Base-by-base conservation (phyloP, 805 yeast genomes). In the Metschnikowia continentalis region DNA sequence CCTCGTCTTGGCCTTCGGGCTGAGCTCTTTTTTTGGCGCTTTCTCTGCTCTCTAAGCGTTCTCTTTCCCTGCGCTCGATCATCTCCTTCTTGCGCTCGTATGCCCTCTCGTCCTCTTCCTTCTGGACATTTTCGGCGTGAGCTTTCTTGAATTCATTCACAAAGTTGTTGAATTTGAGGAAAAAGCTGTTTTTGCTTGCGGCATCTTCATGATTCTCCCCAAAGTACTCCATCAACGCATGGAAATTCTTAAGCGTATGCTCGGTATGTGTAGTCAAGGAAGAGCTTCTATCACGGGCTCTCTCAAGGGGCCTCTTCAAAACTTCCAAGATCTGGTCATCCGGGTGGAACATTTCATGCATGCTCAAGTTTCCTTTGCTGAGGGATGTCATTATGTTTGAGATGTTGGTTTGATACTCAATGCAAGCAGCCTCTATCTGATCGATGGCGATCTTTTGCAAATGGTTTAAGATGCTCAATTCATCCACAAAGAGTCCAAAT, bases 181-280 rank as follows among this genome's bases (percentile, higher is more conserved):
- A 89, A 60, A 94, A 92, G 0, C 83, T 70, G 53, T 81, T 79
- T 48, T 85, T 79, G 15, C 91, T 80, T 56, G 76, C 74, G 36
- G 79, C 72, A 65, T 92, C 97, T 7, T 66, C 69, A 1, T 87
- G 77, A 64, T 89, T 95, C 68, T 94, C 99, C n/a, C 97, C 98
- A 64, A 88, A 94, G 59, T 80, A 83, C 55, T 77, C 77, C 95
- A 94, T 86, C 55, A 90, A 72, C 33, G 78, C 75, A 48, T 81
- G 81, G 62, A 87, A 88, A 15, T 44, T 35, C 19, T 44, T 44
- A 11, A 44, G 41, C 3, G 47, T 44, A 33, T 44, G 47, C 15
- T 44, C 40, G 4, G 41, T 35, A 35, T 44, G 47, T 23, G 47
- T 35, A 14, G 22, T 44, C 53, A 86, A 89, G 41, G 78, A 72